Evolutionary conservation across 352 stramenopile genomes (phyloP).

Genomic region (Phytopythium litorale): DNA sequence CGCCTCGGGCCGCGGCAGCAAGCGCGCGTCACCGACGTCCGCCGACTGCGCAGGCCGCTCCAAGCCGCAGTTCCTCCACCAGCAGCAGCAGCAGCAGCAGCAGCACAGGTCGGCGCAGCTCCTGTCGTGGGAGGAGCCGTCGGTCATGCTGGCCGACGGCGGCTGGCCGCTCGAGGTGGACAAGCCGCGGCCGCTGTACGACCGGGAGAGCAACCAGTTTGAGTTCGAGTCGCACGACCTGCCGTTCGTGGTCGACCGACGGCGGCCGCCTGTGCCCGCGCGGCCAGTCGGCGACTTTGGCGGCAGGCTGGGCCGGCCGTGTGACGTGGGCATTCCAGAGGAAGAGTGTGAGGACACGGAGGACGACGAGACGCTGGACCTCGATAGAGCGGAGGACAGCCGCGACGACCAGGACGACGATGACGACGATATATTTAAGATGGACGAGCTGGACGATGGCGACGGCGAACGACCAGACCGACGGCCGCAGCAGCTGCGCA

Average conservation of each 20-base stretch:
- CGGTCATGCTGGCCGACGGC: slow-evolving; percentile 32
- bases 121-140: slow-evolving; percentile 63
- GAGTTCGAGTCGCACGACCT: slow-evolving; percentile 4
- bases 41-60: slow-evolving; percentile 10
- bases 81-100: slow-evolving; percentile 9
- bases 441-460: slow-evolving; percentile 42
- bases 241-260: slow-evolving; percentile 1
- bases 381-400: slow-evolving; percentile 11
- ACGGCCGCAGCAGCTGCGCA: not conserved
- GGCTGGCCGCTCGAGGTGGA: slow-evolving; percentile 23
- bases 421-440: slow-evolving; percentile 73
- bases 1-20: slow-evolving; percentile 11
- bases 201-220: slow-evolving; percentile 3
- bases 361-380: slow-evolving; percentile 30
- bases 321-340: slow-evolving; percentile 17
- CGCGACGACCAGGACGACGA: slow-evolving; percentile 24
- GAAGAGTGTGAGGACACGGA: slow-evolving; percentile 40
- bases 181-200: slow-evolving; percentile 9
- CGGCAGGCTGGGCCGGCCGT: slow-evolving; percentile 11
- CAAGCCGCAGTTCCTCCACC: not conserved
- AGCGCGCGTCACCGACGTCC: slow-evolving; percentile 15
- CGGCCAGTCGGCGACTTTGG: slow-evolving; percentile 9
- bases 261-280: not conserved
- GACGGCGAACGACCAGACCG: slow-evolving; percentile 11
- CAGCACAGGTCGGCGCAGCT: slow-evolving; percentile 26